Evolutionary conservation across 768 basidiomycete genomes (phyloP).

Genomic region (Coprinopsis strossmayeri): DNA sequence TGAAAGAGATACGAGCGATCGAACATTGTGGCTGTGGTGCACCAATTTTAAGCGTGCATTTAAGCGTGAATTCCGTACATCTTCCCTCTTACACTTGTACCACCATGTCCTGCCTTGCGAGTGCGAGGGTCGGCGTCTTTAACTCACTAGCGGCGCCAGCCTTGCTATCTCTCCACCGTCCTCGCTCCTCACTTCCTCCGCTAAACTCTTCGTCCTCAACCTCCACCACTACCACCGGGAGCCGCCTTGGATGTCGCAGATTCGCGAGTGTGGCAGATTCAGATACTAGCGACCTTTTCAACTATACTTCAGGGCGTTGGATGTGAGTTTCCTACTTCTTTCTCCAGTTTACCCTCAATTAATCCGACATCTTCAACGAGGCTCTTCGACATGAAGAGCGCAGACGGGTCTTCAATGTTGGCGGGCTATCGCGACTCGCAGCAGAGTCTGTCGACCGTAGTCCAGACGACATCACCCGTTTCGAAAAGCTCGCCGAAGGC

Average conservation of each 20-base stretch:
- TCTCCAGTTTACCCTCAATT: slow-evolving; percentile 20
- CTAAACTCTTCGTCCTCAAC: no score
- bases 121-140: no score
- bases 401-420: slow-evolving; percentile 32
- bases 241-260: slow-evolving; percentile 25
- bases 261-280: slow-evolving; percentile 26
- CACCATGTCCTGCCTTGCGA: no score
- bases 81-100: no score
- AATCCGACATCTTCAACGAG: slow-evolving; percentile 29
- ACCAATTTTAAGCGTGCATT: no score
- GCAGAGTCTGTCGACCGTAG: slow-evolving; percentile 32
- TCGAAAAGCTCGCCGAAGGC: not conserved
- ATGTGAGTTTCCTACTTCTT: slow-evolving; percentile 32
- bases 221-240: no score
- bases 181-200: no score
- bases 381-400: slow-evolving; percentile 42
- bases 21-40: no score
- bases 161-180: no score
- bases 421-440: slow-evolving; percentile 34
- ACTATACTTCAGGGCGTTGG: slow-evolving; percentile 37
- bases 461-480: slow-evolving; percentile 27
- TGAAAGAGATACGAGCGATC: no score
- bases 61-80: no score
- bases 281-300: slow-evolving; percentile 27
- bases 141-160: no score